Base-by-base conservation (phyloP, 2,329 filamentous ascomycete species). In the Trichophyton verrucosum region DNA sequence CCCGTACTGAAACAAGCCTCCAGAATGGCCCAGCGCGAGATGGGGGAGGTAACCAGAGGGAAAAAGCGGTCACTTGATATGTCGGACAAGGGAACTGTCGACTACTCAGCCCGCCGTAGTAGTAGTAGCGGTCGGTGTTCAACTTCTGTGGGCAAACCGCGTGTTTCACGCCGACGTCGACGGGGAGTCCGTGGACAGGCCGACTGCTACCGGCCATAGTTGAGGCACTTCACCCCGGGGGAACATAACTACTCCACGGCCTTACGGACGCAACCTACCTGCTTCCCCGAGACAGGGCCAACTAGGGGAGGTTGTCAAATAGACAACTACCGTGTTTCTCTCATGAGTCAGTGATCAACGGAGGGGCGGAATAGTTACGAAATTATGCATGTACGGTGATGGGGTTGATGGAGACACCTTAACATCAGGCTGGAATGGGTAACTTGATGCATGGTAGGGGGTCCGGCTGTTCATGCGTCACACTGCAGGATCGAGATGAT, bases 1-100 rank as follows among this genome's bases (percentile, higher is more conserved):
- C 61, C 69, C 0, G 73, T 75, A 47, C 64, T 77, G 11, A 63
- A 72, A 27, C 61, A 66, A 3, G 69, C 70, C 3, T 73, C 73
- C 36, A 63, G 65, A 13, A 66, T 70, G 38, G 73, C 74, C 11
- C 69, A 71, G 20, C 15, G 27, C 51, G 51, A 55, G 51, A 55
- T 38, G 9, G 20, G 60, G 27, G 60, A 38, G 42, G 75, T 51
- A 73, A 76, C 53, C 30, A 40, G 62, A 59, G 47, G 20, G 24
- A 42, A 57, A 46, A 36, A 64, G 53, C 53, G 61, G 30, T 55
- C 53, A 8, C 57, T 61, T 38, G 38, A 65, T 55, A 20, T 36
- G 51, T 20, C 5, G 3, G 55, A 53, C 53, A 62, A 61, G 44
- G n/a, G 24, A 36, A 20, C 40, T 51, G 17, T 33, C n/a, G 51